Evolutionary conservation across 768 basidiomycete genomes (phyloP), one percentile per base, ranked within the genome.

Genomic region (Russula griseocarnosa): DNA sequence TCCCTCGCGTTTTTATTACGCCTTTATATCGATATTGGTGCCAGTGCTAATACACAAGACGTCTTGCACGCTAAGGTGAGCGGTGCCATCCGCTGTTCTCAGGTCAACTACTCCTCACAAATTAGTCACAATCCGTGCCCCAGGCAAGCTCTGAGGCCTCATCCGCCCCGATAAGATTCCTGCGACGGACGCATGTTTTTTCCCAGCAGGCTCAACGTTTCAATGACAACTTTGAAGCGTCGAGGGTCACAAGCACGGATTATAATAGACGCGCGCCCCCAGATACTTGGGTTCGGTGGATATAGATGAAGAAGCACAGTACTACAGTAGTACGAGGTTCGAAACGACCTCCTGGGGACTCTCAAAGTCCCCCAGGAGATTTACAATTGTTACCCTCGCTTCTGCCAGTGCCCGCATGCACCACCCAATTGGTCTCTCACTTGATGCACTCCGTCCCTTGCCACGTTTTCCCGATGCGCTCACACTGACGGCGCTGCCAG

Each of bases 81-180:
- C 60, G 79, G 82, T 66, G 86, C 88, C 55, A 78, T 86, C 56
- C 81, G 81, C 28, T 76, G 85, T 11, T 87, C 92, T 6, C 30
- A 30, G 30, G 30, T 30, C 30, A 30, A 55, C 83, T 98, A 18
- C n/a, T n/a, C n/a, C n/a, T n/a, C n/a, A n/a, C n/a, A n/a, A n/a
- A n/a, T 78, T 97, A 10, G 79, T 79, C 51, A 84, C 89, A 3
- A 79, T 97, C 3, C 84, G 91, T 65, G 94, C 91, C 67, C 90
- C 90, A 0, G 86, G 87, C 61, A 96, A 96, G 73, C 81, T 96
- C 0, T 94, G 94, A 13, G 86, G 86, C 0, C 80, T 96, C 28
- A 93, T 92, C 85, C 95, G 94, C 73, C 86, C 93, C 5, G 32
- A 84, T 94, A 46, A 88, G 85, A 59, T 95, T 94, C 75, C 80